phyloP scores from a whole-genome alignment of 2,329 filamentous ascomycete species.

The Colletotrichum viniferum region DNA sequence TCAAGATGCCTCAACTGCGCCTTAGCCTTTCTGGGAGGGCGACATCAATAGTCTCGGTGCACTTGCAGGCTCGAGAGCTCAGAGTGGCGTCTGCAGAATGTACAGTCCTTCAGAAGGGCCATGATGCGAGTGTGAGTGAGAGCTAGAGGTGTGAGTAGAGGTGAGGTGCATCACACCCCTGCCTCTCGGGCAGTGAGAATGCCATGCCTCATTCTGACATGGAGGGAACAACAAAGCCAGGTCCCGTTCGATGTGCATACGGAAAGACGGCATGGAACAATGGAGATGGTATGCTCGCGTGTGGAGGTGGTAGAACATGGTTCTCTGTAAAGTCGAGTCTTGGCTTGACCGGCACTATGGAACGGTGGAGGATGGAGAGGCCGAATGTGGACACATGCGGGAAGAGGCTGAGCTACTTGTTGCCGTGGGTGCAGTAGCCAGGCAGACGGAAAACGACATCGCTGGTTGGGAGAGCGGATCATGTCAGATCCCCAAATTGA shows the following conservation, averaged over 20 bases:
- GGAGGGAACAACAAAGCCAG: conserved; percentile 15
- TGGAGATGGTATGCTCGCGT: background rate
- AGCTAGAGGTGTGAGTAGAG: background rate
- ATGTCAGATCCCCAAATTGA: conserved; percentile 15
- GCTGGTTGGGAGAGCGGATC: background rate
- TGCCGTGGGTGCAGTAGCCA: background rate
- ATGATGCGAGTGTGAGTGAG: conserved; percentile 16
- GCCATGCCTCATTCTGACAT: conserved; percentile 11
- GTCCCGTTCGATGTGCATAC: background rate
- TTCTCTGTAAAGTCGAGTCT: background rate
- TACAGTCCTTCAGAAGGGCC: background rate
- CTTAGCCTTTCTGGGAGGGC: background rate
- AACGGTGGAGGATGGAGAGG: background rate
- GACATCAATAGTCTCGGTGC: conserved; percentile 12
- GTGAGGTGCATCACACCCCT: conserved; percentile 11
- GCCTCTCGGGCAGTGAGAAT: background rate
- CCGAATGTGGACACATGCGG: background rate
- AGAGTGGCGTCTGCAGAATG: background rate
- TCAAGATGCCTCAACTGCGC: background rate
- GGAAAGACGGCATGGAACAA: background rate
- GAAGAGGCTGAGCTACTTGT: conserved; percentile 11
- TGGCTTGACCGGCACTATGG: background rate
- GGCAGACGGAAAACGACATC: conserved; percentile 6
- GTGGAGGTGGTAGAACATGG: conserved; percentile 3
- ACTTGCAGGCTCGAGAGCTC: conserved; percentile 4